Conservation (phyloP, 345 rosid genomes). For the Euphorbia peplus region DNA sequence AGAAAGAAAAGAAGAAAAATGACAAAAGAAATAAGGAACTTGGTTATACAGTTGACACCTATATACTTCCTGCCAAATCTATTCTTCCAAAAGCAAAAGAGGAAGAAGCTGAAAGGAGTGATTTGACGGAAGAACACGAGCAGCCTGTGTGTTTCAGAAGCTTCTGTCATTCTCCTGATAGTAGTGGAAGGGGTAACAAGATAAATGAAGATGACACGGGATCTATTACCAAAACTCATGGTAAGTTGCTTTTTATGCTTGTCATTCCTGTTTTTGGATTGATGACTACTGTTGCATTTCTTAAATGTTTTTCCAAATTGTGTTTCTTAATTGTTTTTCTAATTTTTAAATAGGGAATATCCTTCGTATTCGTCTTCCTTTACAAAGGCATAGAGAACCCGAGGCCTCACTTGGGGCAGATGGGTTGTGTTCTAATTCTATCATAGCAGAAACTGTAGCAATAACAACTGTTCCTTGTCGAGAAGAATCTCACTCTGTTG, state of each 20-base stretch:
- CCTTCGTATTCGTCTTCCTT: conserved; percentile 41
- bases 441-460: conserved; percentile 8
- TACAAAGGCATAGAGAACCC: conserved; percentile 24
- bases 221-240: conserved; percentile 21
- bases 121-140: conserved; percentile 59
- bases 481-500: neutral
- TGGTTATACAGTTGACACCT: neutral
- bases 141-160: conserved; percentile 33
- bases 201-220: conserved; percentile 29
- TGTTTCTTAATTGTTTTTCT: neutral
- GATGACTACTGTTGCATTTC: neutral
- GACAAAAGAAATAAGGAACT: conserved; percentile 3
- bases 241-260: conserved; percentile 22
- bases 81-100: conserved; percentile 5
- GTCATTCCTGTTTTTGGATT: neutral
- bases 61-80: neutral
- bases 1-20: conserved; percentile 33
- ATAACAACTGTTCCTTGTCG: neutral
- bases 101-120: conserved; percentile 54
- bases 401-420: conserved; percentile 9
- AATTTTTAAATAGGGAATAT: conserved; percentile 39
- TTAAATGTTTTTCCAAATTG: neutral
- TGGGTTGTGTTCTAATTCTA: conserved; percentile 21
- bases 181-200: conserved; percentile 41
- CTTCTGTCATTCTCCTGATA: conserved; percentile 40